Conservation (phyloP, 192 early-diverging fungal species). For the Chytriomyces sp. region DNA sequence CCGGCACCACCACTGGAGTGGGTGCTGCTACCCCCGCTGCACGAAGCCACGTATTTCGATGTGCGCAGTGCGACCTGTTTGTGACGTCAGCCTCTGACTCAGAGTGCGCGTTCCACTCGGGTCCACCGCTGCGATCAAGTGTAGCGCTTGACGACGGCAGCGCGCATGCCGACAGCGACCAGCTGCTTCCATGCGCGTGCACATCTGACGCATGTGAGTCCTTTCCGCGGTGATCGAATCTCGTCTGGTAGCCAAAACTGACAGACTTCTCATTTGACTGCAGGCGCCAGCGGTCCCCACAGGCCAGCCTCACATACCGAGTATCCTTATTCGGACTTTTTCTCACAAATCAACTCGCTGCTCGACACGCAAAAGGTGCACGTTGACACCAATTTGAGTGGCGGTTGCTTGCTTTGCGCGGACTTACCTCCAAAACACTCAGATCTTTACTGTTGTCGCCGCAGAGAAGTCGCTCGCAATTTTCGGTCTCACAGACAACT, state of each 20-base stretch:
- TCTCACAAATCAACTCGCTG: background rate
- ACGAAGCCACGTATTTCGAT: conserved; percentile 5
- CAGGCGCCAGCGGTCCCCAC: background rate
- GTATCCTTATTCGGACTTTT: conserved; percentile 19
- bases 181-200: background rate
- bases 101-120: background rate
- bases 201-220: background rate
- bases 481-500: conserved; percentile 7
- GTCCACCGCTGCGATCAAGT: background rate
- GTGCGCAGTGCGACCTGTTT: conserved; percentile 14
- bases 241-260: background rate
- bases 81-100: background rate
- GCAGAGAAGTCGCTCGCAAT: background rate
- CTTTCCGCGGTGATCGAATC: background rate
- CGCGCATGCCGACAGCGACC: background rate
- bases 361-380: conserved; percentile 13
- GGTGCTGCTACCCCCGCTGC: background rate
- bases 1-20: background rate
- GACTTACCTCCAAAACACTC: background rate
- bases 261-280: background rate
- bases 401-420: background rate
- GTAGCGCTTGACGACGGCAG: background rate
- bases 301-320: background rate
- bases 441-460: conserved; percentile 6
- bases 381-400: background rate